phyloP scores from a whole-genome alignment of 2,329 filamentous ascomycete species.

The Sarocladium oryzae region DNA sequence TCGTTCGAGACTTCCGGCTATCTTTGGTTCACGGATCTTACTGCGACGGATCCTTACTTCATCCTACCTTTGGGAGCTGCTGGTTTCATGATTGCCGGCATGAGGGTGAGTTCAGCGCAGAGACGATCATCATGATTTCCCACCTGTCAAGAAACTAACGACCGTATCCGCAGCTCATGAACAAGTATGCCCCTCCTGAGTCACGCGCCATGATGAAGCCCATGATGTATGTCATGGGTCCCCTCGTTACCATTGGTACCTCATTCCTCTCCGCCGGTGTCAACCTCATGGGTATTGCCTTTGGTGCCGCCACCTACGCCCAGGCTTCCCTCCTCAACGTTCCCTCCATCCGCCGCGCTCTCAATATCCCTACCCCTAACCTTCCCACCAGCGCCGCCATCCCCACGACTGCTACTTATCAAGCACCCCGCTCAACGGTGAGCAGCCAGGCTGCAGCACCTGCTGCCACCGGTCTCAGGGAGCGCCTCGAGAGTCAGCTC shows the following conservation, averaged over 20 bases:
- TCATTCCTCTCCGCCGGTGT: slow-evolving; percentile 41
- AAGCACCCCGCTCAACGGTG: slow-evolving; percentile 26
- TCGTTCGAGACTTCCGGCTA: slow-evolving; percentile 64
- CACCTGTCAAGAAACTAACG: slow-evolving; percentile 11
- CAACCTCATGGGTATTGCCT: slow-evolving; percentile 41
- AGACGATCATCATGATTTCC: not conserved
- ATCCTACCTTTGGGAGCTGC: slow-evolving; percentile 62
- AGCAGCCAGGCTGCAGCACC: slow-evolving; percentile 14
- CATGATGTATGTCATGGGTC: slow-evolving; percentile 37
- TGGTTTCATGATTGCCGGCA: slow-evolving; percentile 46
- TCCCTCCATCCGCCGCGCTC: slow-evolving; percentile 28
- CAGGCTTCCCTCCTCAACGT: slow-evolving; percentile 32
- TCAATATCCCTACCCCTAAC: slow-evolving; percentile 30
- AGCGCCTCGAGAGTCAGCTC: slow-evolving; percentile 27
- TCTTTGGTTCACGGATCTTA: slow-evolving; percentile 75
- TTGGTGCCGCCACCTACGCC: slow-evolving; percentile 30
- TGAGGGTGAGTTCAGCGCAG: slow-evolving; percentile 37
- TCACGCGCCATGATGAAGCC: slow-evolving; percentile 32
- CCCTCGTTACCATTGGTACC: slow-evolving; percentile 37
- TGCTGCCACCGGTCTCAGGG: slow-evolving; percentile 20
- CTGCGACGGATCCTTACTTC: slow-evolving; percentile 68
- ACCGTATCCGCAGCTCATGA: slow-evolving; percentile 24
- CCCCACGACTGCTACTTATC: slow-evolving; percentile 21
- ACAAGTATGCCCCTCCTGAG: slow-evolving; percentile 22
- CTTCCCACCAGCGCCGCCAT: slow-evolving; percentile 14